A percentile compares a stretch with the other conserved stretches of the same genome.
phyloP scores from a whole-genome alignment of 805 yeast species.

The Nakazawaea laoshanensis region DNA sequence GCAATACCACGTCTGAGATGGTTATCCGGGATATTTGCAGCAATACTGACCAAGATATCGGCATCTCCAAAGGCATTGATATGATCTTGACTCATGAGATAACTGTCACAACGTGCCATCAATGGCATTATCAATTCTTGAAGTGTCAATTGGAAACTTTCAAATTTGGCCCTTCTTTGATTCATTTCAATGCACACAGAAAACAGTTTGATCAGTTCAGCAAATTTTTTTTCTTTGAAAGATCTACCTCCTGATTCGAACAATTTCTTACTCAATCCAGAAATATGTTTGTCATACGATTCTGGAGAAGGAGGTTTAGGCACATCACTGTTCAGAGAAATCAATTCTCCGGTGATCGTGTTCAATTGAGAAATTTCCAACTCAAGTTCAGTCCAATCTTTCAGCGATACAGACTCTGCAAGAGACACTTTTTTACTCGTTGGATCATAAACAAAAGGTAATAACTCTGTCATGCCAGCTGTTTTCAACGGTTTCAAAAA shows the following conservation, averaged over 20 bases:
- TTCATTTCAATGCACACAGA: conserved; percentile 62
- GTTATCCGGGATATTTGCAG: conserved; percentile 56
- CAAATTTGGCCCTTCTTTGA: conserved; percentile 61
- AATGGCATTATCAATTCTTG: conserved; percentile 61
- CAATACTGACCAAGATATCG: conserved; percentile 53
- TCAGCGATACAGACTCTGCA: conserved; percentile 14
- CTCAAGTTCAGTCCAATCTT: conserved; percentile 16
- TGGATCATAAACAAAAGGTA: conserved; percentile 22
- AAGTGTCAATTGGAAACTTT: conserved; percentile 61
- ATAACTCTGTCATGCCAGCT: neutral
- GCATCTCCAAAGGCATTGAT: conserved; percentile 61
- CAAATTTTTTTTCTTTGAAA: conserved; percentile 44
- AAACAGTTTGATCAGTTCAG: conserved; percentile 57
- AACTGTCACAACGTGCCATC: conserved; percentile 66
- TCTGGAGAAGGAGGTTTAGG: conserved; percentile 49
- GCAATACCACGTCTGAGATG: conserved; percentile 67
- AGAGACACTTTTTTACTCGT: conserved; percentile 20
- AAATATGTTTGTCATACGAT: conserved; percentile 43
- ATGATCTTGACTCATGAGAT: conserved; percentile 44
- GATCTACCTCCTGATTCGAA: conserved; percentile 56
- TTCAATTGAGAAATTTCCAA: conserved; percentile 26
- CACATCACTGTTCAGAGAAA: conserved; percentile 36
- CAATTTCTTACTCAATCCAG: conserved; percentile 55
- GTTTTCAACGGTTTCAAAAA: too few relatives aligned
- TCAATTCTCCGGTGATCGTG: conserved; percentile 29